Base-by-base conservation (phyloP, 345 rosid genomes). In the Eucalyptus paniculata region DNA sequence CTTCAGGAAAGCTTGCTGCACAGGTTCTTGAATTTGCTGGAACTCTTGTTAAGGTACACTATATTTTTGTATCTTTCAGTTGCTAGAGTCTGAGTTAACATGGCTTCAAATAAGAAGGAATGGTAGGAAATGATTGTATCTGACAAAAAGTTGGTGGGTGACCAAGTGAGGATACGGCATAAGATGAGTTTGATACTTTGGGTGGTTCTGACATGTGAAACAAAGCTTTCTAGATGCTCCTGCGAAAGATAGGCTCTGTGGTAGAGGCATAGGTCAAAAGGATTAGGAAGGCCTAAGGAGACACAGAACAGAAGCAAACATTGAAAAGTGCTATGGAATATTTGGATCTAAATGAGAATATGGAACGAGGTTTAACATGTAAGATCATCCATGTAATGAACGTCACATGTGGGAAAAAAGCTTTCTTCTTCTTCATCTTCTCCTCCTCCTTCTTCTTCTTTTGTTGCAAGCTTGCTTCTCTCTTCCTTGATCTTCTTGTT, bases 1-100 rank as follows among this genome's bases (percentile, higher is more conserved):
- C 96, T 92, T 95, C 98, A 19, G 99, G 99, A 81, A 95, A 91
- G 91, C 99, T 97, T 90, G 99, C 99, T 50, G 99, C 99, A 7
- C 94, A 89, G 91, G 99, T 96, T 93, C 97, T 96, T 45, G 92
- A 93, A 28, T 96, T 94, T 88, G 98, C 98, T 54, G 98, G 98
- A 86, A 95, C 97, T 88, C 93, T 96, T 67, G 97, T 97, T 91
- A 95, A 96, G 97, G 99, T 97, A 88, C 53, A 30, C 51, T 88
- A 40, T 69, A 19, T 87, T 44, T 49, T 19, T 34, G 21, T 67
- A 30, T 45, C 53, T 44, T 62, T 40, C 53, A 30, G 53, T 30
- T 50, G 53, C 58, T 86, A 17, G 54, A 51, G 62, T 9, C 45
- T 17, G 30, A 34, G 24, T 32, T 72, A 72, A 51, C 87, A 50